These are phyloP conservation scores for Hydnomerulius pinastri DNA, from an alignment of 768 basidiomycete genomes.

Conservation along the genomic window DNA sequence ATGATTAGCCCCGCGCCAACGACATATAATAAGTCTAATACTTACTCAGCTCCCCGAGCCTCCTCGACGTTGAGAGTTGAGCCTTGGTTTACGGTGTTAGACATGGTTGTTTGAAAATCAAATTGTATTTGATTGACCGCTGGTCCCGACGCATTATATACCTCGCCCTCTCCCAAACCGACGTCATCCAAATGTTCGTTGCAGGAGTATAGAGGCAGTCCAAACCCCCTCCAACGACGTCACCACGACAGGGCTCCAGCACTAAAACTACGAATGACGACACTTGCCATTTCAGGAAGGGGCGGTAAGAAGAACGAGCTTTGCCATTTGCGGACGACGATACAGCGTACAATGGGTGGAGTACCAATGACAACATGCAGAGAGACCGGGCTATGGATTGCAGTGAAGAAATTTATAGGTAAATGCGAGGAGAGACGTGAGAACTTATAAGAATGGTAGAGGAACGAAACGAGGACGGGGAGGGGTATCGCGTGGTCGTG, in stretches of 20 bases:
- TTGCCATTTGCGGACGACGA: neutral
- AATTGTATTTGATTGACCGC: neutral
- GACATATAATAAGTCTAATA: neutral
- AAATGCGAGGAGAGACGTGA: neutral
- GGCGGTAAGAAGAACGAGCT: neutral
- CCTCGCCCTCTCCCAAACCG: conserved; percentile 6
- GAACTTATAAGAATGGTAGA: neutral
- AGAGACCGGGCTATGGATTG: neutral
- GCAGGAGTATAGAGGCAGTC: neutral
- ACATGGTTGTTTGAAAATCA: conserved; percentile 1
- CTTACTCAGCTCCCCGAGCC: conserved; percentile 36
- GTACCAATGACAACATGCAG: neutral
- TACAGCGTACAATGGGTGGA: neutral
- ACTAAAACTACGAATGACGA: conserved; percentile 4
- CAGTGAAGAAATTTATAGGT: neutral
- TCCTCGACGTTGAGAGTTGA: conserved; percentile 42
- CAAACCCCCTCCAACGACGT: neutral
- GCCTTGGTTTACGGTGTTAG: conserved; percentile 1
- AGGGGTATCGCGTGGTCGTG: neutral
- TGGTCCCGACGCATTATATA: neutral
- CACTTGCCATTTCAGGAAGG: conserved; percentile 1
- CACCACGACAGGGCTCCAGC: too few species aligned
- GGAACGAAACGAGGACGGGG: neutral
- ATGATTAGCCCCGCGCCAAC: neutral
- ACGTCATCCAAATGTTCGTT: conserved; percentile 8